These are phyloP conservation scores for Schizosaccharomyces octosporus DNA, from an alignment of 805 yeast genomes.

Conservation along the genomic window DNA sequence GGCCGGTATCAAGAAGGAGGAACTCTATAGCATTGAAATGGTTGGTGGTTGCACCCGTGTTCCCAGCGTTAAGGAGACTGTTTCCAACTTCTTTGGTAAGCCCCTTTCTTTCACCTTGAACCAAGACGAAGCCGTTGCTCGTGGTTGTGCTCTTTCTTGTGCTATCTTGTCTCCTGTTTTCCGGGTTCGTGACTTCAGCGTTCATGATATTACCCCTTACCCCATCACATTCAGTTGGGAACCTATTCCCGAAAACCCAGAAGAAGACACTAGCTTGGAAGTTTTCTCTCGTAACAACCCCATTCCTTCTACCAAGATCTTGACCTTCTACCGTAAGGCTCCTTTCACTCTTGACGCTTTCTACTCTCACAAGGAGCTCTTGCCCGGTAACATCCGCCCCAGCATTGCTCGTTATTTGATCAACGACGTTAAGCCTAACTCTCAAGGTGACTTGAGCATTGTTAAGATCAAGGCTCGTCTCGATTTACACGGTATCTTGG, in stretches of 20 bases:
- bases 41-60: slow-evolving; percentile 98
- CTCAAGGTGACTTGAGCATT: slow-evolving; percentile 48
- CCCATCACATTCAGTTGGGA: slow-evolving; percentile 92
- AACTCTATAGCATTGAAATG: slow-evolving; percentile 75
- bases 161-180: slow-evolving; percentile 97
- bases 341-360: slow-evolving; percentile 72
- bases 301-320: slow-evolving; percentile 86
- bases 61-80: slow-evolving; percentile 66
- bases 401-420: slow-evolving; percentile 65
- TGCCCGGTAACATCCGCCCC: slow-evolving; percentile 45
- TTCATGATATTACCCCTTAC: slow-evolving; percentile 79
- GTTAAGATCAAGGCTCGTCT: slow-evolving; percentile 86
- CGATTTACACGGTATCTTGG: slow-evolving; percentile 88
- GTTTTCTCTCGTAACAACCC: slow-evolving; percentile 86
- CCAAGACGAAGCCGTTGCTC: slow-evolving; percentile 97
- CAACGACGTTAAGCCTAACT: slow-evolving; percentile 58
- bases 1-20: slow-evolving; percentile 48
- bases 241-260: slow-evolving; percentile 35
- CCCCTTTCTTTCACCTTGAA: slow-evolving; percentile 79
- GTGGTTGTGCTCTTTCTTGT: slow-evolving; percentile 96
- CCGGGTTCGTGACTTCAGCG: slow-evolving; percentile 95
- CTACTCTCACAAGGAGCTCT: slow-evolving; percentile 49
- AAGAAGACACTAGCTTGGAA: slow-evolving; percentile 74
- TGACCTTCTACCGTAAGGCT: slow-evolving; percentile 74
- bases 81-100: slow-evolving; percentile 61